Percentiles rank a stretch among this genome's conserved stretches.
Evolutionary conservation across 441 rosid genomes (phyloP).

Genomic region (Jatropha multifida): DNA sequence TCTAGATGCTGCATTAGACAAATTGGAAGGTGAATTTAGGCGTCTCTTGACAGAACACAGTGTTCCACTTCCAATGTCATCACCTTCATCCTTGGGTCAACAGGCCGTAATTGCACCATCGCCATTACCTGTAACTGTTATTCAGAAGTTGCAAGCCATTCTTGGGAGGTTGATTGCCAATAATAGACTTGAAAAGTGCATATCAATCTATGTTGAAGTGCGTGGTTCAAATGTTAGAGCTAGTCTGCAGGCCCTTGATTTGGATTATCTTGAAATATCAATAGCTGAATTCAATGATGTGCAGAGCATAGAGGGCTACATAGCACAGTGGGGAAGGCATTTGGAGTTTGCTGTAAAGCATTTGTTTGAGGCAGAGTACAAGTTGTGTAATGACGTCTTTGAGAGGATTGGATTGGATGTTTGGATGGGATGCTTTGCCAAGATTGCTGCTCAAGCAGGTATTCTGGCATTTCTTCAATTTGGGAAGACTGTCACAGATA

Average conservation of each 20-base stretch:
- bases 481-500: constrained; percentile 89
- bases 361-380: constrained; percentile 92
- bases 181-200: constrained; percentile 77
- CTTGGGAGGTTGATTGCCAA: constrained; percentile 83
- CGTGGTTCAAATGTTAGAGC: constrained; percentile 88
- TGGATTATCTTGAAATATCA: constrained; percentile 93
- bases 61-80: constrained; percentile 85
- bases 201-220: constrained; percentile 78
- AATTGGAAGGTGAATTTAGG: constrained; percentile 71
- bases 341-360: constrained; percentile 98
- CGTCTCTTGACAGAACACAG: constrained; percentile 79
- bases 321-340: constrained; percentile 91
- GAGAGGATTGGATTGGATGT: constrained; percentile 80
- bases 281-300: constrained; percentile 79
- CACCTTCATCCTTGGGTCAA: constrained; percentile 52
- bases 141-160: constrained; percentile 91
- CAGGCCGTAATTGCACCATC: constrained; percentile 87
- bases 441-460: constrained; percentile 96
- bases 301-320: constrained; percentile 85
- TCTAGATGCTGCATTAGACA: constrained; percentile 75
- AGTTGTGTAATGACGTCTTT: constrained; percentile 89
- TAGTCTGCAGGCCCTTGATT: constrained; percentile 82
- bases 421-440: constrained; percentile 96
- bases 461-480: constrained; percentile 92
- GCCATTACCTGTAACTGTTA: constrained; percentile 78